These are phyloP conservation scores for Infundibulicybe gibba DNA, from an alignment of 768 basidiomycete genomes.

Conservation along the genomic window DNA sequence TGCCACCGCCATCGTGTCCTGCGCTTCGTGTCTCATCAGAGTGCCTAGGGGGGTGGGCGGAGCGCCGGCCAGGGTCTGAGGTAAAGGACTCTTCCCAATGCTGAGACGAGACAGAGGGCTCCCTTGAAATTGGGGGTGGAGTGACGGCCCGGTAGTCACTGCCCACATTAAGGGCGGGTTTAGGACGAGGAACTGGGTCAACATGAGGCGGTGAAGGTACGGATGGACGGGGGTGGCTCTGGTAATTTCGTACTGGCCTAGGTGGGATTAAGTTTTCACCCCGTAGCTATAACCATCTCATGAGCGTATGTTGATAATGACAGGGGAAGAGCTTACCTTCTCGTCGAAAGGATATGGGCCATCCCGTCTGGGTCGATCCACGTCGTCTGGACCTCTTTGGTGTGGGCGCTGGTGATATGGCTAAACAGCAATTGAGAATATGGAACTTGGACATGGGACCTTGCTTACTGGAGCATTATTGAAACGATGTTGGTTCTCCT, in stretches of 20 bases:
- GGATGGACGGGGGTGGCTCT: slow-evolving; percentile 2
- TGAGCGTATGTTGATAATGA: not conserved
- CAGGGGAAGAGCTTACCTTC: not conserved
- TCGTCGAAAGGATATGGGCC: too few relatives aligned
- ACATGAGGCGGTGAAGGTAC: slow-evolving; percentile 18
- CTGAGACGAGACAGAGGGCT: slow-evolving; percentile 21
- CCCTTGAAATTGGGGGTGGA: slow-evolving; percentile 23
- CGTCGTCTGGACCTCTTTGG: too few relatives aligned
- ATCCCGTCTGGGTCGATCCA: too few relatives aligned
- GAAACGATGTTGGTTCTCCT: too few relatives aligned
- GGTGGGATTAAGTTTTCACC: not conserved
- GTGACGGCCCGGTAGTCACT: slow-evolving; percentile 14
- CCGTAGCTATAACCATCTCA: not conserved
- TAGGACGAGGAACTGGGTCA: slow-evolving; percentile 12
- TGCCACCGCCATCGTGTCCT: not conserved
- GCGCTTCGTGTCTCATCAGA: slow-evolving; percentile 8
- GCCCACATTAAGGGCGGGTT: slow-evolving; percentile 1
- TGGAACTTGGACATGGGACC: too few relatives aligned
- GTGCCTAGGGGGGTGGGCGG: slow-evolving; percentile 10
- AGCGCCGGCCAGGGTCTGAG: slow-evolving; percentile 8
- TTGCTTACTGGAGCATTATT: too few relatives aligned
- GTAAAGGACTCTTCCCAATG: slow-evolving; percentile 10
- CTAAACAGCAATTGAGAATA: too few relatives aligned
- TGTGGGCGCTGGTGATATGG: too few relatives aligned
- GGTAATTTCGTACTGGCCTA: not conserved